These are phyloP conservation scores for Thalassiosira mediterranea DNA, from an alignment of 352 stramenopile species.

Conservation along the genomic window DNA sequence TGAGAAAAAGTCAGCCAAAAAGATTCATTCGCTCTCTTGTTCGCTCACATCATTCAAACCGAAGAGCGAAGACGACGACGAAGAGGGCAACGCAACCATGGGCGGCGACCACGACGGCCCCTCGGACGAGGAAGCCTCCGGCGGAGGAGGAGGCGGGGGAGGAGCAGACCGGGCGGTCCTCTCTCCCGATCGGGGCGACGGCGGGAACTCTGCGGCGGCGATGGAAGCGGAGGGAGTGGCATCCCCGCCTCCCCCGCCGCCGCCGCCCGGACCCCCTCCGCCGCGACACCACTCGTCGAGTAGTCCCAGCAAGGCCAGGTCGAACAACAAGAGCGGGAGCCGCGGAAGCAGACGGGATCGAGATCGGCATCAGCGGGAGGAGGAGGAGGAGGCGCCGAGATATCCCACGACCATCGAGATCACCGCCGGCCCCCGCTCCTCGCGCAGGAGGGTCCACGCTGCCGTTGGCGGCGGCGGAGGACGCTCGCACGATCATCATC, in stretches of 20 bases:
- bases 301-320: not conserved
- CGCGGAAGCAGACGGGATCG: not conserved
- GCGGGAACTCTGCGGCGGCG: not conserved
- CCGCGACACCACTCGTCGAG: not conserved
- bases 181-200: not conserved
- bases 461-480: not conserved
- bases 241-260: too few species aligned
- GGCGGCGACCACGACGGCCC: constrained; percentile 30
- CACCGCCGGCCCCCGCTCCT: too few species aligned
- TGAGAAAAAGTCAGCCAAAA: too few species aligned
- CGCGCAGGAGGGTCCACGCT: not conserved
- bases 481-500: not conserved
- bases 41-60: too few species aligned
- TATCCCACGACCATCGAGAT: constrained; percentile 1
- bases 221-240: not conserved
- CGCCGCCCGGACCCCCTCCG: too few species aligned
- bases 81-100: constrained; percentile 19
- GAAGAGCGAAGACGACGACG: constrained; percentile 1
- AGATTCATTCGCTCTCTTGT: too few species aligned
- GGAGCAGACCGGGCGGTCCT: not conserved
- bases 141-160: not conserved
- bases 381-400: not conserved
- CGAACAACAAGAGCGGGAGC: not conserved
- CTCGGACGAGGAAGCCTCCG: constrained; percentile 39
- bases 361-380: not conserved